Percentiles rank a stretch among this genome's conserved stretches.
These are phyloP conservation scores for Chlamydomonas asymmetrica DNA, from an alignment of 139 green algal genomes.

Conservation along the genomic window DNA sequence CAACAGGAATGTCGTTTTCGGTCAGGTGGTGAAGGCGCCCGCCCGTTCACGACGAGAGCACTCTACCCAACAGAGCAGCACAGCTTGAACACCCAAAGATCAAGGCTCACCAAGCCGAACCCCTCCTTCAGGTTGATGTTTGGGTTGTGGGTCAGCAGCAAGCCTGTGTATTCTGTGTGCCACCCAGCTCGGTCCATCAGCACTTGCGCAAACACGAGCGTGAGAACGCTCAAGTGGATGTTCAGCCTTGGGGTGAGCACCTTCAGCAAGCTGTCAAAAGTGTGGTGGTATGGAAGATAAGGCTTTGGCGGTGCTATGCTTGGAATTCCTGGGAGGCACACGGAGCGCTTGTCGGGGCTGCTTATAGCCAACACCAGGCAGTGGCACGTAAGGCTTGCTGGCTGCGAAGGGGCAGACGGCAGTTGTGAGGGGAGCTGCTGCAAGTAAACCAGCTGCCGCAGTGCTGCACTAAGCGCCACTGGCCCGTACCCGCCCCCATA, in stretches of 20 bases:
- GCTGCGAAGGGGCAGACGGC: conserved; percentile 17
- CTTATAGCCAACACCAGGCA: conserved; percentile 6
- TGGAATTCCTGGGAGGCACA: conserved; percentile 10
- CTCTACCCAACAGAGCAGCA: no score
- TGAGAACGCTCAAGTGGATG: conserved; percentile 9
- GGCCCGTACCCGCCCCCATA: conserved; percentile 20
- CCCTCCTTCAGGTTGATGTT: no score
- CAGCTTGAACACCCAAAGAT: no score
- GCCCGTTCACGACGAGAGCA: no score
- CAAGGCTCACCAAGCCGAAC: no score
- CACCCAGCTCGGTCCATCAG: no score
- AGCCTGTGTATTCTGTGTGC: no score
- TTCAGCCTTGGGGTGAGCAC: conserved; percentile 3
- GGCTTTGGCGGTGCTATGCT: background rate
- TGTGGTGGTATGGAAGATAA: conserved; percentile 7
- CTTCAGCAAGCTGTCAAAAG: background rate
- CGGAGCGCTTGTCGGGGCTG: background rate
- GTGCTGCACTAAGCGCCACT: conserved; percentile 16
- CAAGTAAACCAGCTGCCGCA: conserved; percentile 24
- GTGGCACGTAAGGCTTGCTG: conserved; percentile 13
- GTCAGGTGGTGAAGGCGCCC: no score
- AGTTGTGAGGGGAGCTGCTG: conserved; percentile 23
- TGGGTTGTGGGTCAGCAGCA: no score
- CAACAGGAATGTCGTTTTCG: no score
- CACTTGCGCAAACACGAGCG: no score